These are phyloP conservation scores for Solanum hybrid DNA, from an alignment of 305 asterid species.

Conservation along the genomic window DNA sequence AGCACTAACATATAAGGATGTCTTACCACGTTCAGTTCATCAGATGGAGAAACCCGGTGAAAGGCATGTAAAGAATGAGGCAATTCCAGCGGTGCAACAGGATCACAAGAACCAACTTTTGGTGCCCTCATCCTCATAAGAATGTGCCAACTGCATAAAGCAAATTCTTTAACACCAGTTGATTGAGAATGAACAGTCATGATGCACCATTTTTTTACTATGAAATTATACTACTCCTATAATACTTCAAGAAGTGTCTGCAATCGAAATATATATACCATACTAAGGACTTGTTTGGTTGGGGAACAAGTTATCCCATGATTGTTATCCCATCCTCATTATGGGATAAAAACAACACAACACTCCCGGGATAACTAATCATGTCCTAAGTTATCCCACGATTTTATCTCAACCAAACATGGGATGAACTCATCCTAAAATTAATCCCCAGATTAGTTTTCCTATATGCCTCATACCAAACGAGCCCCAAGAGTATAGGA, in stretches of 20 bases:
- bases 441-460: background rate
- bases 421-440: background rate
- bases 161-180: background rate
- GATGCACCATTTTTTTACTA: background rate
- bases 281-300: background rate
- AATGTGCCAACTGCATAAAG: conserved; percentile 68
- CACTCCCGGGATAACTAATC: background rate
- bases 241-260: background rate
- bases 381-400: background rate
- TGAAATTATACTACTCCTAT: background rate
- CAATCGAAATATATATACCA: background rate
- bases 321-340: background rate
- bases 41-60: conserved; percentile 54
- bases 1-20: background rate
- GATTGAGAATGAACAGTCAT: conserved; percentile 1
- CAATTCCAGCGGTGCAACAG: conserved; percentile 75
- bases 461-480: background rate
- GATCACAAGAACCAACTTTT: conserved; percentile 57
- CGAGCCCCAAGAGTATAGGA: background rate
- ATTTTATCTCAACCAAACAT: background rate
- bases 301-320: background rate
- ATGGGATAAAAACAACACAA: background rate
- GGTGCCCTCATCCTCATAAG: conserved; percentile 75
- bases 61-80: conserved; percentile 85
- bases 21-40: conserved; percentile 59